phyloP scores from a whole-genome alignment of 2,329 filamentous ascomycete species.

The Ophiostoma populinum region DNA sequence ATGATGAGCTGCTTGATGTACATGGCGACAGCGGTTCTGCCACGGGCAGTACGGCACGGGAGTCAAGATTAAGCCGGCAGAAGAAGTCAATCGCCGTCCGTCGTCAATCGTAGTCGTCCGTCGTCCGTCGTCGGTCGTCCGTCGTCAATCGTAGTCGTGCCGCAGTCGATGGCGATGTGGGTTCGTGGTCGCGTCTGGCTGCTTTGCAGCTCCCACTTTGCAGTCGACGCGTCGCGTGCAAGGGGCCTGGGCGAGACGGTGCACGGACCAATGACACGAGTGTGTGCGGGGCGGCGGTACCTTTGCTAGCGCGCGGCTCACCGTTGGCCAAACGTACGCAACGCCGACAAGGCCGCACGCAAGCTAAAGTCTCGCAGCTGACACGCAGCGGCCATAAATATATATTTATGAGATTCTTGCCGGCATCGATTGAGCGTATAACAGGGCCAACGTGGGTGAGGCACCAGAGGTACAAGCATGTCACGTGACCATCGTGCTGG shows the following conservation, averaged over 20 bases:
- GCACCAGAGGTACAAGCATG: no score
- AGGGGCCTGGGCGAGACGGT: slow-evolving; percentile 3
- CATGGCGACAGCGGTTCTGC: slow-evolving; percentile 39
- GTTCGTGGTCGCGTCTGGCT: no score
- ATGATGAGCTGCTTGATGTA: slow-evolving; percentile 99
- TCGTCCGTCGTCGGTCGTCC: slow-evolving; percentile 2
- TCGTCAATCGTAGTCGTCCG: not conserved
- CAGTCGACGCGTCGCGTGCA: slow-evolving; percentile 11
- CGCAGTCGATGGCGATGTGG: slow-evolving; percentile 3
- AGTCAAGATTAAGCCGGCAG: not conserved
- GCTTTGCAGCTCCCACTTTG: no score
- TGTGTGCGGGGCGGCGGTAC: slow-evolving; percentile 9
- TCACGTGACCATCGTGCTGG: no score
- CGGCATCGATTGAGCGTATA: no score
- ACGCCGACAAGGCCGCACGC: no score
- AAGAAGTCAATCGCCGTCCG: not conserved
- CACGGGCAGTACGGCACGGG: slow-evolving; percentile 12
- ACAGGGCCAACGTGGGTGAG: no score
- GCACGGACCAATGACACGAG: slow-evolving; percentile 9
- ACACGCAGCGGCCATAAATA: no score
- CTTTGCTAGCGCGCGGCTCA: not conserved
- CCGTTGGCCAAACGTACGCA: not conserved
- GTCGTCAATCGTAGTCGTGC: not conserved
- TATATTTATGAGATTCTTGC: no score
- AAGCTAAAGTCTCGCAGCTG: no score